These are phyloP conservation scores for Verticillium zaregamsianum DNA, from an alignment of 2,329 filamentous ascomycete genomes.

Conservation along the genomic window DNA sequence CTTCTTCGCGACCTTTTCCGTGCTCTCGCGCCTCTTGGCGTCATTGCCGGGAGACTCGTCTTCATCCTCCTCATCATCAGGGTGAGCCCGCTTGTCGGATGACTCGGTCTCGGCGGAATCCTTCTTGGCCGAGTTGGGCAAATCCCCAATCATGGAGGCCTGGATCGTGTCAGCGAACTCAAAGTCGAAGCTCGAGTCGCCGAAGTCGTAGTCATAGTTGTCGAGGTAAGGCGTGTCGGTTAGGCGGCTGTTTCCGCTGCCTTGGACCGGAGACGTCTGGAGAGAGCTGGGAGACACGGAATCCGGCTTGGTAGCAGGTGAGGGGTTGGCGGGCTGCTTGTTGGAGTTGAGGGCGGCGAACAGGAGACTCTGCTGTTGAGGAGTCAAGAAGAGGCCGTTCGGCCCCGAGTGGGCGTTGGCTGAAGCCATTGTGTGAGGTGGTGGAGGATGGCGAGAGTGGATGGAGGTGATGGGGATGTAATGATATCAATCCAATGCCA, in stretches of 20 bases:
- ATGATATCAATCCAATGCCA: neutral
- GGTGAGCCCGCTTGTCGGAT: conserved; percentile 68
- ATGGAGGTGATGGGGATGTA: neutral
- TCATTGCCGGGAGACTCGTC: conserved; percentile 43
- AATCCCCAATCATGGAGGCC: conserved; percentile 69
- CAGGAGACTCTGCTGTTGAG: conserved; percentile 71
- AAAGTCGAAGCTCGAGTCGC: conserved; percentile 75
- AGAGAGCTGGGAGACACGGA: conserved; percentile 45
- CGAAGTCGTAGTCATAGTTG: conserved; percentile 70
- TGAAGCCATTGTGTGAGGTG: conserved; percentile 42
- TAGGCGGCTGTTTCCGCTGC: conserved; percentile 31
- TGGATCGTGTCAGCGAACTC: conserved; percentile 45
- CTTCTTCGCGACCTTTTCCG: conserved; percentile 89
- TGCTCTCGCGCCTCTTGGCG: conserved; percentile 72
- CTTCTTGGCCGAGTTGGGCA: conserved; percentile 56
- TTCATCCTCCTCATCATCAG: conserved; percentile 66
- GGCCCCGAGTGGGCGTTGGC: conserved; percentile 35
- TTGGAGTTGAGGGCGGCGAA: conserved; percentile 75
- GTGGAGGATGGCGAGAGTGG: neutral
- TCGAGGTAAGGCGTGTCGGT: conserved; percentile 82
- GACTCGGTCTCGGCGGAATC: conserved; percentile 57
- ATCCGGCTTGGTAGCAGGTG: conserved; percentile 30
- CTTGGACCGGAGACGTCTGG: conserved; percentile 43
- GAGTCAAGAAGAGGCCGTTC: conserved; percentile 64
- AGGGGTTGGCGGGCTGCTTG: conserved; percentile 32